Evolutionary conservation across 345 rosid species (phyloP).

Genomic region (Murraya paniculata): DNA sequence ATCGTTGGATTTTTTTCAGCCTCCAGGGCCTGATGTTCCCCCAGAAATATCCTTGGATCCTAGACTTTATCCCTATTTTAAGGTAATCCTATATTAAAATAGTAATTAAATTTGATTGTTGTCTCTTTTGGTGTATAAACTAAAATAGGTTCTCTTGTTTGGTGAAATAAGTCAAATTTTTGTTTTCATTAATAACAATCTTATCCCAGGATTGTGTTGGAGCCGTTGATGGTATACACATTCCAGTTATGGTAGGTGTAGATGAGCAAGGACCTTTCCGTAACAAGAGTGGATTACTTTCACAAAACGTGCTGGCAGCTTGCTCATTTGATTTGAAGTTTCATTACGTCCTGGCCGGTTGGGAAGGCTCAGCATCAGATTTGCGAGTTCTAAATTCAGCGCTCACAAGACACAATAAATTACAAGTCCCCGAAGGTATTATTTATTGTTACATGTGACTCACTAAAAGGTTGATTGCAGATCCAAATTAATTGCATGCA

Average conservation of each 20-base stretch:
- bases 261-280: conserved; percentile 96
- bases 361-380: conserved; percentile 97
- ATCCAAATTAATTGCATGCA: not conserved
- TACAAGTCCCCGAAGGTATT: conserved; percentile 77
- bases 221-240: conserved; percentile 76
- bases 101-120: not conserved
- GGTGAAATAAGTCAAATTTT: not conserved
- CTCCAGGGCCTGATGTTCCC: conserved; percentile 51
- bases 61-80: conserved; percentile 65
- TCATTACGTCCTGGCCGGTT: conserved; percentile 85
- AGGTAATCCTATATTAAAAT: conserved; percentile 37
- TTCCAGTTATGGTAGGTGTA: conserved; percentile 86
- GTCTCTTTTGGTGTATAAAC: not conserved
- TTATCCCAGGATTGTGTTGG: conserved; percentile 70
- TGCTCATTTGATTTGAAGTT: conserved; percentile 82
- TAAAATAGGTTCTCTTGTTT: not conserved
- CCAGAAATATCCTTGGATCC: conserved; percentile 46
- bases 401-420: conserved; percentile 61
- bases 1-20: conserved; percentile 67
- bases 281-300: conserved; percentile 59
- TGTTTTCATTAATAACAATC: conserved; percentile 18
- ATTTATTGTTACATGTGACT: not conserved
- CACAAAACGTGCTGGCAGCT: conserved; percentile 83
- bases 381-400: conserved; percentile 74
- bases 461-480: not conserved